Evolutionary conservation across 176 grass and related monocot genomes (phyloP), one percentile per base, ranked within the genome.

Genomic region (Poa pratensis): DNA sequence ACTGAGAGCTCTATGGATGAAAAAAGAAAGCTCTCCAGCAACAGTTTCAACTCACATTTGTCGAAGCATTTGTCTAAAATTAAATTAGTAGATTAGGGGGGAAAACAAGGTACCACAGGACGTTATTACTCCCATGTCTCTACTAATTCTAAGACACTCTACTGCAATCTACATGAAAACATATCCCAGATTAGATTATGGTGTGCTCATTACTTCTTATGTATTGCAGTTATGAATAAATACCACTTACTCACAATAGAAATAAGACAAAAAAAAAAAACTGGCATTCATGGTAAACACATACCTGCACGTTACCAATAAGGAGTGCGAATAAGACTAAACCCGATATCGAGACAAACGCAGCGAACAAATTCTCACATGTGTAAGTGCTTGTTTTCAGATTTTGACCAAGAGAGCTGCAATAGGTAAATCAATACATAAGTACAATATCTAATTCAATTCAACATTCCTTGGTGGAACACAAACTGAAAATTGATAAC

Each of bases 251-350:
- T 58, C 35, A 60, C n/a, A 69, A 80, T 46, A 73, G n/a, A 18
- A 27, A 67, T 67, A 19, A 72, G 5, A 85, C 67, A 7, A 50
- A 42, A 42, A 7, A 50, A 42, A 42, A 42, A 66, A 78, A 69
- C 4, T 69, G 17, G 0, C 10, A 34, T 54, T 48, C 27, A 66
- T 67, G 26, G 52, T 59, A 85, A 84, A 62, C 28, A 40, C 26
- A 17, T 92, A 98, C 96, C 96, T 98, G 96, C 75, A 98, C 94
- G 71, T 98, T 98, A 85, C 96, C 93, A 19, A 98, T 98, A 63
- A 98, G 96, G 82, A 95, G 93, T 68, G 96, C 93, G 87, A 98
- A 98, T 54, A 98, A 91, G 84, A 98, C 89, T 80, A 98, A 91
- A 63, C 93, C 96, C 9, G 89, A 88, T 81, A 90, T 86, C 14